Percentiles rank a stretch among this genome's conserved stretches.
Conservation (phyloP, 768 basidiomycete genomes). For the Pulveroboletus ravenelii region DNA sequence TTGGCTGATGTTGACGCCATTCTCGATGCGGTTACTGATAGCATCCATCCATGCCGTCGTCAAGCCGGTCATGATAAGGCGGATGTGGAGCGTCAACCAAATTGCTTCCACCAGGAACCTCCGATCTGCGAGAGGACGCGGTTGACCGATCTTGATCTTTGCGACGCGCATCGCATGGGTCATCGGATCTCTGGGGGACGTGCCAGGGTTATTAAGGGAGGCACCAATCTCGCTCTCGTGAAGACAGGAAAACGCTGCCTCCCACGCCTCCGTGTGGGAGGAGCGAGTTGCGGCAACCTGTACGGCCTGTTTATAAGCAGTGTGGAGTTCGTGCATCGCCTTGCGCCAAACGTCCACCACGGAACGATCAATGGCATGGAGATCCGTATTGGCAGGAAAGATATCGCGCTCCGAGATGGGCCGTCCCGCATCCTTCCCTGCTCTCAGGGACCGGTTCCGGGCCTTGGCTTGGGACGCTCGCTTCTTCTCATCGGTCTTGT, state of each 20-base stretch:
- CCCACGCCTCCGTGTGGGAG: constrained; percentile 56
- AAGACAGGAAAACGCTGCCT: constrained; percentile 52
- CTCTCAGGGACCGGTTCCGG: constrained; percentile 14
- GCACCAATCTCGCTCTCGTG: constrained; percentile 43
- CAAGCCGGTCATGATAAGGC: constrained; percentile 47
- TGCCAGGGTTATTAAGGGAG: constrained; percentile 28
- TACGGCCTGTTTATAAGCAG: constrained; percentile 37
- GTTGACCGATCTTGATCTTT: constrained; percentile 49
- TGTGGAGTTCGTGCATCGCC: constrained; percentile 32
- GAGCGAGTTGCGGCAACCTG: constrained; percentile 45
- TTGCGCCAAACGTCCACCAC: constrained; percentile 38
- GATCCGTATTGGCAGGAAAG: constrained; percentile 14
- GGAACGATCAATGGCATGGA: constrained; percentile 30
- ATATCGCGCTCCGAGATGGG: constrained; percentile 30
- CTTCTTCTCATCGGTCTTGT: constrained; percentile 2
- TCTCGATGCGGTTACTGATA: constrained; percentile 17
- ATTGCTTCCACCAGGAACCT: constrained; percentile 60
- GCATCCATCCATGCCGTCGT: constrained; percentile 38
- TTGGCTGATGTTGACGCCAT: constrained; percentile 18
- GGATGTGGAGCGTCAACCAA: constrained; percentile 49
- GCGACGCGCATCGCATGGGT: constrained; percentile 51
- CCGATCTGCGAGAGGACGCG: constrained; percentile 53
- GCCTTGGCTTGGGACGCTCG: constrained; percentile 3
- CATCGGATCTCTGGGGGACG: constrained; percentile 38
- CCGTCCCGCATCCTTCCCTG: constrained; percentile 4